Evolutionary conservation across 139 green algal species (phyloP).

Genomic region (Marvania coccoides): DNA sequence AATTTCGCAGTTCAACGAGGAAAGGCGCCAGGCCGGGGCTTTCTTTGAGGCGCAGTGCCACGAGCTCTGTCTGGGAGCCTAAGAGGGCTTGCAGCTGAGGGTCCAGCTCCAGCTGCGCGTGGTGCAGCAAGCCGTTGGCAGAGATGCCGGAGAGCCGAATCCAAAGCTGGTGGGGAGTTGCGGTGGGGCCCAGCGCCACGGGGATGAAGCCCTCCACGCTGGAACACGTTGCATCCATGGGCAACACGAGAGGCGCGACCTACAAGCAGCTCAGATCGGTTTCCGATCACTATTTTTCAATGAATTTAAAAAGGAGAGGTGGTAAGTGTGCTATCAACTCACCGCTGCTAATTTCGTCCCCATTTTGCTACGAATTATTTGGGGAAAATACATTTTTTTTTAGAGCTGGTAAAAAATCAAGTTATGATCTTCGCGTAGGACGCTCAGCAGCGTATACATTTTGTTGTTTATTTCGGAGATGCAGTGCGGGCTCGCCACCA

Average conservation of each 20-base stretch:
- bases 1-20: constrained; percentile 15
- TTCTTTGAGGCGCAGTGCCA: constrained; percentile 9
- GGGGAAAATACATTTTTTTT: not conserved
- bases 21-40: constrained; percentile 6
- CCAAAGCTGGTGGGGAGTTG: not conserved
- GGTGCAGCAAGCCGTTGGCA: not conserved
- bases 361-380: not conserved
- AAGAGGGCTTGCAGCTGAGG: not conserved
- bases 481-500: too few relatives aligned
- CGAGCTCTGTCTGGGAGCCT: not conserved
- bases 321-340: too few relatives aligned
- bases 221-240: not conserved
- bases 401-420: too few relatives aligned
- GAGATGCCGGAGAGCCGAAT: constrained; percentile 5
- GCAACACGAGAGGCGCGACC: not conserved
- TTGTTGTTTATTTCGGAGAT: too few relatives aligned
- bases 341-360: not conserved
- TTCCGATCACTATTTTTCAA: not conserved
- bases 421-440: too few relatives aligned
- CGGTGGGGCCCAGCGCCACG: not conserved
- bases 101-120: constrained; percentile 4
- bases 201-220: not conserved
- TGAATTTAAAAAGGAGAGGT: too few relatives aligned
- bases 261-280: not conserved
- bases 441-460: too few relatives aligned